Base-by-base conservation (phyloP, 148 eudicot species). In the Rheum nobile region DNA sequence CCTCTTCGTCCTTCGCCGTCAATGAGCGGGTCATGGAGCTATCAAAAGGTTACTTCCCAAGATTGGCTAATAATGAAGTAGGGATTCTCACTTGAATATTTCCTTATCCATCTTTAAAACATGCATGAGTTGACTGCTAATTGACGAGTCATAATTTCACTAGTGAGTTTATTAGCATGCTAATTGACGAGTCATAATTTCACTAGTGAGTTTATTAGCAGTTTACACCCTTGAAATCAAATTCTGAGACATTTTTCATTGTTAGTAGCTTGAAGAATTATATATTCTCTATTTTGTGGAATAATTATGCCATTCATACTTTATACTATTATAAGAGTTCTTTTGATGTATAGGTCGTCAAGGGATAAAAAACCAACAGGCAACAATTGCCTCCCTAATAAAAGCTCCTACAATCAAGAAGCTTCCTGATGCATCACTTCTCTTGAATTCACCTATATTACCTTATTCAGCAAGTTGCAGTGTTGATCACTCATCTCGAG, bases 341-440 rank as follows among this genome's bases (percentile, higher is more conserved):
- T 28, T 61, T 28, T 65, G 41, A 65, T n/a, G n/a, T n/a, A n/a
- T 31, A 65, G 70, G 70, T 34, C 70, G 7, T 17, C 22, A 31
- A 34, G 4, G 70, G 70, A 17, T 34, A 34, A 17, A 31, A 13
- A 69, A 32, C 77, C 59, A 13, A 42, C n/a, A n/a, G n/a, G n/a
- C n/a, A n/a, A n/a, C 50, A 65, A 76, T 68, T 77, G 76, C 41
- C 63, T 47, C 85, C 35, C 57, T 50, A 44, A 7, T 71, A 65
- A n/a, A 75, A 38, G 80, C 82, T 47, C 67, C 84, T 72, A 80
- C 88, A 24, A 47, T 77, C 17, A 80, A 84, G 83, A 88, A 81
- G 77, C 96, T 92, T 72, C 98, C 98, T 72, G 91, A 88, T 81
- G 96, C 91, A 42, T 86, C 96, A 57, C 2, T 85, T 71, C 91